A percentile compares a stretch with the other conserved stretches of the same genome.
Evolutionary conservation across 1,284 basidiomycete genomes (phyloP).

Genomic region (Malassezia slooffiae): DNA sequence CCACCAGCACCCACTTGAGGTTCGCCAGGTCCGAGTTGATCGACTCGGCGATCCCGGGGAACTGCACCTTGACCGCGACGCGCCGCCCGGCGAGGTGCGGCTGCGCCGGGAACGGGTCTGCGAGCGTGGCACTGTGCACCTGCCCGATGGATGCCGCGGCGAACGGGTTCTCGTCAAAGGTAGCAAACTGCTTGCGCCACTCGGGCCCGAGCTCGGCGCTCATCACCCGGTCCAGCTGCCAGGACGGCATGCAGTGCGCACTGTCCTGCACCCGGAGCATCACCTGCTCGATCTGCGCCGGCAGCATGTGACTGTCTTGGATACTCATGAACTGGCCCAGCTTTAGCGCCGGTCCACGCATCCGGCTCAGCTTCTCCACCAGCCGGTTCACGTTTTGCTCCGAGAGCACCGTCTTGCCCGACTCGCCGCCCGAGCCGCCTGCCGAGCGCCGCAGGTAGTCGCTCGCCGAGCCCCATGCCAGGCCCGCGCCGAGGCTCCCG

Average conservation of each 20-base stretch:
- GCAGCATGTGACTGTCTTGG: slow-evolving; percentile 60
- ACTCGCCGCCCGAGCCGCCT: not conserved
- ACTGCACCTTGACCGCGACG: slow-evolving; percentile 89
- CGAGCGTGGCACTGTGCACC: slow-evolving; percentile 69
- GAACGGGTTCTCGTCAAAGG: slow-evolving; percentile 77
- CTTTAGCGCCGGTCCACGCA: slow-evolving; percentile 94
- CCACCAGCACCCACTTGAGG: slow-evolving; percentile 68
- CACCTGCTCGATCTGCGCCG: slow-evolving; percentile 76
- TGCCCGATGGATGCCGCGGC: slow-evolving; percentile 96
- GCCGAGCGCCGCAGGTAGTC: slow-evolving; percentile 23
- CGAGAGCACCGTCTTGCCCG: slow-evolving; percentile 25
- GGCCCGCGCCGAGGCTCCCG: slow-evolving; percentile 39
- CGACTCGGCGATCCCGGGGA: slow-evolving; percentile 76
- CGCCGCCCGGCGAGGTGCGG: slow-evolving; percentile 25
- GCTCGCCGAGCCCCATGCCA: slow-evolving; percentile 40
- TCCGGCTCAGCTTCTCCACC: slow-evolving; percentile 79
- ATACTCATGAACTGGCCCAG: slow-evolving; percentile 95
- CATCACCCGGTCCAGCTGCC: slow-evolving; percentile 87
- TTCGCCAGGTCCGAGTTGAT: slow-evolving; percentile 81
- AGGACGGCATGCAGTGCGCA: slow-evolving; percentile 97
- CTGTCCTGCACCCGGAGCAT: slow-evolving; percentile 83
- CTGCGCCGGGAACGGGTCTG: slow-evolving; percentile 24
- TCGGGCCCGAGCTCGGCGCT: slow-evolving; percentile 60
- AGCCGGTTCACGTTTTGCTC: slow-evolving; percentile 68
- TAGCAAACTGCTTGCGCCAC: slow-evolving; percentile 63